Conservation (phyloP, 2,329 filamentous ascomycete species). For the Cyphellophora europaea region DNA sequence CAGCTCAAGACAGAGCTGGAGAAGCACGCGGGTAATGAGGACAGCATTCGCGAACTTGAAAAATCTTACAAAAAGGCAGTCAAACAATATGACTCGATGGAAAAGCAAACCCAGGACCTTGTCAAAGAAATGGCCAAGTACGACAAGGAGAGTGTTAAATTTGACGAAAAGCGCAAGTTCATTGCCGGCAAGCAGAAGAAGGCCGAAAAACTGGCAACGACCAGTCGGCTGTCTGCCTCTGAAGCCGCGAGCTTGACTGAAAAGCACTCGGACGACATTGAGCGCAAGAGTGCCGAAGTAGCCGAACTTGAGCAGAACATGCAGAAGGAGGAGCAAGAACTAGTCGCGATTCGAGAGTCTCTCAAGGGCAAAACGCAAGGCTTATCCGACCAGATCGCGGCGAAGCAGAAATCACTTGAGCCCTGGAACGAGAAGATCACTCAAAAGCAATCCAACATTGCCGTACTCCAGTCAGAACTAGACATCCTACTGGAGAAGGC, state of each 20-base stretch:
- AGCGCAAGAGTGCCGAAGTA: conserved; percentile 66
- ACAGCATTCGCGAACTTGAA: conserved; percentile 81
- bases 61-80: conserved; percentile 73
- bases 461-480: conserved; percentile 88
- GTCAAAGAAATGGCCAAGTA: conserved; percentile 84
- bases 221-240: conserved; percentile 62
- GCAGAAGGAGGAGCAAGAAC: conserved; percentile 69
- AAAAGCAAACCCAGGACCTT: conserved; percentile 70
- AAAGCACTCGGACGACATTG: conserved; percentile 69
- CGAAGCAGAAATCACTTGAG: conserved; percentile 87
- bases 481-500: conserved; percentile 84
- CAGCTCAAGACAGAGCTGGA: conserved; percentile 80
- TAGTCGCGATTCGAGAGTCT: conserved; percentile 71
- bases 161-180: conserved; percentile 97
- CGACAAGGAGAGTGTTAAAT: conserved; percentile 94
- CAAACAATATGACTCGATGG: conserved; percentile 73
- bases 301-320: conserved; percentile 66
- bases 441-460: conserved; percentile 86
- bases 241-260: conserved; percentile 72
- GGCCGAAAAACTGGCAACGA: conserved; percentile 75
- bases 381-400: conserved; percentile 83
- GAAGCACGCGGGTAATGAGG: conserved; percentile 82
- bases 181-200: conserved; percentile 86
- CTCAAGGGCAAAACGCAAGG: conserved; percentile 93
- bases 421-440: conserved; percentile 97